These are phyloP conservation scores for Tetrahymena elliotti DNA, from an alignment of 73 alveolate genomes.

Conservation along the genomic window DNA sequence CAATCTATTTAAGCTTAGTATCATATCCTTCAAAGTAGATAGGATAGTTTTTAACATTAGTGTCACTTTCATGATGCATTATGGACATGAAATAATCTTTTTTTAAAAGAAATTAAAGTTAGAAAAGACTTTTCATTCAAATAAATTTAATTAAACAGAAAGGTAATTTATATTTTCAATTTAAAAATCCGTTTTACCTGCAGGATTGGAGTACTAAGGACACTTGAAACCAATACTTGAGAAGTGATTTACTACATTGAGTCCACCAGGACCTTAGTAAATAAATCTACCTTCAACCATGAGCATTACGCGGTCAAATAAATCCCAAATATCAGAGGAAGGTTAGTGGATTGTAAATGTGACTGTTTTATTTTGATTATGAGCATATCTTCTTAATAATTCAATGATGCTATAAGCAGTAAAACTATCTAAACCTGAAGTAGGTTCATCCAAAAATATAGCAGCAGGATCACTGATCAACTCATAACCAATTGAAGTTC, in stretches of 20 bases:
- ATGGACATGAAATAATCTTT: background rate
- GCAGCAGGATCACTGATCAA: background rate
- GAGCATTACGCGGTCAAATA: constrained; percentile 48
- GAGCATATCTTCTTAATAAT: background rate
- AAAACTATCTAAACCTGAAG: constrained; percentile 1
- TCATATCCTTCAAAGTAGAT: background rate
- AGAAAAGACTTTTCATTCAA: background rate
- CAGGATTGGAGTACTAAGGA: constrained; percentile 65
- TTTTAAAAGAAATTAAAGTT: background rate
- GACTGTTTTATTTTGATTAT: constrained; percentile 48
- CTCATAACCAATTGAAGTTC: constrained; percentile 10
- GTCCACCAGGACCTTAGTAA: constrained; percentile 33
- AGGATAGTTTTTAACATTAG: background rate
- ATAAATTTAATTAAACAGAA: background rate
- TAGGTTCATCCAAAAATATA: constrained; percentile 7
- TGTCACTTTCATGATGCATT: background rate
- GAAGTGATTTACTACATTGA: constrained; percentile 47
- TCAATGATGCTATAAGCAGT: constrained; percentile 17
- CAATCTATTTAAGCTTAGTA: background rate
- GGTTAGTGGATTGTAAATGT: constrained; percentile 62
- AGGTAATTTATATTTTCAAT: background rate
- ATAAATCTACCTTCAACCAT: constrained; percentile 50
- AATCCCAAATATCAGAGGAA: constrained; percentile 40
- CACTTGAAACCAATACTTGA: constrained; percentile 54
- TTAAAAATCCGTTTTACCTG: constrained; percentile 17